These are phyloP conservation scores for Trichophyton mentagrophytes DNA, from an alignment of 2,329 filamentous ascomycete genomes.

Conservation along the genomic window DNA sequence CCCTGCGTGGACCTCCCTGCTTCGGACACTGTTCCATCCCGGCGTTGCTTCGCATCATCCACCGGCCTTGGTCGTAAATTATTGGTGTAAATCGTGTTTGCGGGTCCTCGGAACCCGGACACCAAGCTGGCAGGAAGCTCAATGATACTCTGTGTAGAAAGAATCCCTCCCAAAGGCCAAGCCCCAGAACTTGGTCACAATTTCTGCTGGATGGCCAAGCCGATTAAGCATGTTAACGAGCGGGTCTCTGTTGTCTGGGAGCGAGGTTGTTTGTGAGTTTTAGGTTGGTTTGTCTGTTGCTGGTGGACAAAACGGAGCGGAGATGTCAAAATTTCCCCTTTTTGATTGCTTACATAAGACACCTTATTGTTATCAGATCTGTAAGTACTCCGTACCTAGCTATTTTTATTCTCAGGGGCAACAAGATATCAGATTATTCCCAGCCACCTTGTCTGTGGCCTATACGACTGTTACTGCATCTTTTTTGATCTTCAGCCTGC, in stretches of 20 bases:
- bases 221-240: background rate
- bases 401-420: background rate
- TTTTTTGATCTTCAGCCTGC: too few relatives aligned
- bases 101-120: background rate
- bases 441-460: too few relatives aligned
- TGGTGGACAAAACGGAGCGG: background rate
- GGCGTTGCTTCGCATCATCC: background rate
- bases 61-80: background rate
- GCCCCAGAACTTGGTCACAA: background rate
- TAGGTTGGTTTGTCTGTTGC: background rate
- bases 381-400: too few relatives aligned
- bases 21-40: background rate
- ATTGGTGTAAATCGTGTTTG: background rate
- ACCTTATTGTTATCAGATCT: background rate
- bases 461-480: too few relatives aligned
- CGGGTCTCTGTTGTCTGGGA: background rate
- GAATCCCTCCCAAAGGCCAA: background rate
- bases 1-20: background rate
- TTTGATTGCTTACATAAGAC: background rate
- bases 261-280: background rate
- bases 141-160: background rate
- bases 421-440: background rate
- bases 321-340: background rate
- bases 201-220: background rate
- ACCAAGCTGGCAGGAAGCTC: background rate